Conservation (phyloP, 2,329 filamentous ascomycete genomes). For the Sporothrix brasiliensis region DNA sequence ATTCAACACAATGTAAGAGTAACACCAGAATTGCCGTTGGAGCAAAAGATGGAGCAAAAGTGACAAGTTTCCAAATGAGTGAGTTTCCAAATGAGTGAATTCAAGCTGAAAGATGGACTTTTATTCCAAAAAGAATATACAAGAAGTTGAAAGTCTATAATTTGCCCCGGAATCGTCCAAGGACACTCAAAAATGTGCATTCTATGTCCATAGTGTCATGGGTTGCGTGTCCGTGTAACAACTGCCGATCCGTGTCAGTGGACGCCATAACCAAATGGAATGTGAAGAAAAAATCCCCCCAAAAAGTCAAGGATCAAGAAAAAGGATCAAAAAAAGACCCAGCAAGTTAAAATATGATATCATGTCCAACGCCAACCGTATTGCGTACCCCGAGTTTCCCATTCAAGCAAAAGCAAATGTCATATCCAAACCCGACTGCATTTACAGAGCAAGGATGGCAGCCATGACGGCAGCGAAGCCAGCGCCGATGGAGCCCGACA, state of each 20-base stretch:
- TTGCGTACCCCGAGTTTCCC: slow-evolving; percentile 2
- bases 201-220: slow-evolving; percentile 16
- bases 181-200: neutral
- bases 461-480: slow-evolving; percentile 41
- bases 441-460: slow-evolving; percentile 43
- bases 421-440: neutral
- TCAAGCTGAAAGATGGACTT: slow-evolving; percentile 1
- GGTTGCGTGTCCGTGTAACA: neutral
- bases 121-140: neutral
- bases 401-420: slow-evolving; percentile 15
- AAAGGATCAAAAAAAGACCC: slow-evolving; percentile 1
- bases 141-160: slow-evolving; percentile 6
- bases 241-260: neutral
- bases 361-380: slow-evolving; percentile 19
- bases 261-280: neutral
- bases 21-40: neutral
- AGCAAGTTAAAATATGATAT: slow-evolving; percentile 10
- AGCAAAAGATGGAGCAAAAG: neutral
- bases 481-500: slow-evolving; percentile 40
- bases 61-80: slow-evolving; percentile 6
- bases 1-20: neutral
- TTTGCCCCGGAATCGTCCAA: neutral
- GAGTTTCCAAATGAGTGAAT: slow-evolving; percentile 21
- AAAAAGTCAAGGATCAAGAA: neutral
- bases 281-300: neutral